Evolutionary conservation across 345 rosid species (phyloP), one percentile per base, ranked within the genome.

Genomic region (Diplotaxis tenuifolia): DNA sequence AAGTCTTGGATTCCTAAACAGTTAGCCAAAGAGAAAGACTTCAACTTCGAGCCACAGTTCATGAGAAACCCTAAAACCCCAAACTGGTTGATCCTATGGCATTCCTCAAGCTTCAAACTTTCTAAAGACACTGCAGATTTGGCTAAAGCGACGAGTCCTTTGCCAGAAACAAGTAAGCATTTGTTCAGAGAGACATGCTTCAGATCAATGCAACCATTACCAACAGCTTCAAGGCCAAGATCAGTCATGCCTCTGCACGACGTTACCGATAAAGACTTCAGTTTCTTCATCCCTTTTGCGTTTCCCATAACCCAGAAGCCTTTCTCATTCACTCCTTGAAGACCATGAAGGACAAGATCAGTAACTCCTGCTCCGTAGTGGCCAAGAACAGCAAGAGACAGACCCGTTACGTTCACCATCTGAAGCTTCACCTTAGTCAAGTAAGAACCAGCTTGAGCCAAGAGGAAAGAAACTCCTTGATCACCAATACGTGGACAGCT

Each of bases 221-320:
- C 99, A 53, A 92, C 69, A 20, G 96, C 87, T 77, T 85, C 96
- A 4, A 95, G 84, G 18, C 86, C 96, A 54, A 75, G n/a, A 82
- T 95, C 97, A 0, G 99, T 88, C 77, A 88, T 77, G n/a, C 98
- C 97, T 56, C 31, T 54, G 85, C 97, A 95, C 7, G 88, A 86
- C 12, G 78, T 59, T 56, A 95, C 82, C 3, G 88, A 60, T 9
- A 95, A 72, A 10, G 92, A 87, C 78, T 84, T 95, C 84, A 95
- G 73, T 69, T 88, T 87, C 83, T 92, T 96, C 80, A 95, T 73
- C 60, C 96, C 99, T 28, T 84, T 86, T 5, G 89, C 92, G 28
- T 81, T 88, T 11, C 92, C 93, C 99, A 95, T 95, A 65, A 92
- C 96, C 96, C 99, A 95, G 79, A 95, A 92, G 36, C 99, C 99